These are phyloP conservation scores for Candida orba DNA, from an alignment of 805 yeast genomes.

Conservation along the genomic window DNA sequence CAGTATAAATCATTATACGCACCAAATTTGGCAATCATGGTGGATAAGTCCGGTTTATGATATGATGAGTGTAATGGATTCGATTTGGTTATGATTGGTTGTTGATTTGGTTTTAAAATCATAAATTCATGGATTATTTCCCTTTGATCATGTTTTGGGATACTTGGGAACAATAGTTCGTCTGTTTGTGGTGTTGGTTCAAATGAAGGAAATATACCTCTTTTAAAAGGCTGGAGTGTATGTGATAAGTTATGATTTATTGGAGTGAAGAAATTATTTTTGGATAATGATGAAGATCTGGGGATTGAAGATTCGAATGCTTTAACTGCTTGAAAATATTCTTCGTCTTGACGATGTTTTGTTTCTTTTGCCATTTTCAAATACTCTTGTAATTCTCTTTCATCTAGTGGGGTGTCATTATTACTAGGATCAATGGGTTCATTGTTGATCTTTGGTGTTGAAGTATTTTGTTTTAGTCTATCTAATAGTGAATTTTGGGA, in stretches of 20 bases:
- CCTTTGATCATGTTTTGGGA: slow-evolving; percentile 6
- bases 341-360: slow-evolving; percentile 34
- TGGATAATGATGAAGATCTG: slow-evolving; percentile 32
- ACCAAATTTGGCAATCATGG: slow-evolving; percentile 33
- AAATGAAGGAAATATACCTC: slow-evolving; percentile 12
- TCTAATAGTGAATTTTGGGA: no score
- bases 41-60: slow-evolving; percentile 34
- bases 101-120: slow-evolving; percentile 10
- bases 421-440: no score
- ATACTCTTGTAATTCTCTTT: slow-evolving; percentile 32
- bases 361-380: slow-evolving; percentile 36
- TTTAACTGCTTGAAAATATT: slow-evolving; percentile 37
- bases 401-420: slow-evolving; percentile 2
- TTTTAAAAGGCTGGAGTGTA: slow-evolving; percentile 4
- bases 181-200: slow-evolving; percentile 4
- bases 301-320: slow-evolving; percentile 40
- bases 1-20: slow-evolving; percentile 29
- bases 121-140: slow-evolving; percentile 18
- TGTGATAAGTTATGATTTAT: slow-evolving; percentile 13
- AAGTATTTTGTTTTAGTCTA: no score
- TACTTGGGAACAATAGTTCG: slow-evolving; percentile 19
- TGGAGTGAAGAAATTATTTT: slow-evolving; percentile 36
- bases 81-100: slow-evolving; percentile 21
- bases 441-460: no score
- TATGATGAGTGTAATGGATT: slow-evolving; percentile 35